These are phyloP conservation scores for Calonectria hawksworthii DNA, from an alignment of 2,329 filamentous ascomycete genomes.

Conservation along the genomic window DNA sequence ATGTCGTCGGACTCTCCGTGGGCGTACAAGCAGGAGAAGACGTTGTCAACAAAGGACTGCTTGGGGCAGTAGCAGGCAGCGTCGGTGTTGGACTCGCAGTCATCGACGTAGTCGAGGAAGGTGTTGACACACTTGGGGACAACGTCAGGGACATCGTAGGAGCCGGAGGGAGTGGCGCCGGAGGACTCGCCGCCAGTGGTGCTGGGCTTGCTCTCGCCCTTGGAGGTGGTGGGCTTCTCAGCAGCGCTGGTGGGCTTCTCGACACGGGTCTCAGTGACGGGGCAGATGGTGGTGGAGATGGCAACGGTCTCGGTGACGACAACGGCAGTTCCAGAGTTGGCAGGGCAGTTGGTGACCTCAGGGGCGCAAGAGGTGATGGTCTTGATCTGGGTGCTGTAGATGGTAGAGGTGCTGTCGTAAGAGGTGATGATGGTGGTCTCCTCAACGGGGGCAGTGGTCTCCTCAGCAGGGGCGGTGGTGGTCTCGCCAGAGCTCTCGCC, in stretches of 20 bases:
- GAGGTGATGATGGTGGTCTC: conserved; percentile 47
- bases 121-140: conserved; percentile 94
- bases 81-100: conserved; percentile 89
- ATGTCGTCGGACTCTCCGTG: conserved; percentile 77
- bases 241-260: conserved; percentile 35
- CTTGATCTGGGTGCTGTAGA: conserved; percentile 49
- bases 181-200: conserved; percentile 35
- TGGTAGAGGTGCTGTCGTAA: conserved; percentile 46
- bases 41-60: conserved; percentile 79
- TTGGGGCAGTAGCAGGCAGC: conserved; percentile 89
- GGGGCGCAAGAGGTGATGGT: conserved; percentile 54
- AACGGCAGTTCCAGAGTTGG: conserved; percentile 44
- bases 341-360: conserved; percentile 63
- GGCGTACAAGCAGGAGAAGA: conserved; percentile 86
- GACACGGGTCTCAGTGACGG: conserved; percentile 42
- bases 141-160: conserved; percentile 67
- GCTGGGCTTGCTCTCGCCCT: conserved; percentile 25
- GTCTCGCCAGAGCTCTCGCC: conserved; percentile 21
- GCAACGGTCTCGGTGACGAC: conserved; percentile 44
- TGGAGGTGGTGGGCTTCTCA: conserved; percentile 1
- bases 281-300: conserved; percentile 41
- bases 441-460: not conserved
- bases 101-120: conserved; percentile 77
- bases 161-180: conserved; percentile 48
- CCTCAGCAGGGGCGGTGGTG: conserved; percentile 8